Base-by-base conservation (phyloP, 345 rosid genomes). In the Rhodamnia rubescens region DNA sequence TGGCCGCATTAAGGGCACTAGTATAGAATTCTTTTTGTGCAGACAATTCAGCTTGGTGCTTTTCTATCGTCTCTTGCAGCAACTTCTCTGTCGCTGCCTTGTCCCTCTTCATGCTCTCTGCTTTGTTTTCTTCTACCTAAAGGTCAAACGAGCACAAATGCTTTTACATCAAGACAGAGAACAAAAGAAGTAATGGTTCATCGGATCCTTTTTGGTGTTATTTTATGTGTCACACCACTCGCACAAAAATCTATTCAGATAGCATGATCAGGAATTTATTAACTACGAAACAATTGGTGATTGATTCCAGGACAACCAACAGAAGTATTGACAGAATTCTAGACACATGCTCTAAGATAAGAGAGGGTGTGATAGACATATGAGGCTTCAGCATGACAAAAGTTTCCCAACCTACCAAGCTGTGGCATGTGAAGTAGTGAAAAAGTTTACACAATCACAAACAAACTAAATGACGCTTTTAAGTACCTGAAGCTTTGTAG, bases 61-160 rank as follows among this genome's bases (percentile, higher is more conserved):
- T 95, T 89, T 98, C 99, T 85, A 96, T 93, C 61, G 99, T 96
- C 91, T 98, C 99, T 91, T 98, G 98, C 85, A 98, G 92, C 92
- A 98, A 89, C 81, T 90, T 92, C 91, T 98, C 99, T 55, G 99
- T 95, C 44, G 98, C 96, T 88, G 94, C 86, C 92, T 98, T 98
- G 89, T 98, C 98, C 92, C 87, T 96, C 92, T 91, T 96, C 74
- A 95, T 92, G 89, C 98, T 94, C 90, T 96, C 99, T 84, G 93
- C 99, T 88, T 96, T 98, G 86, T 92, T 98, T 91, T 98, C 99
- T 91, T 98, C 99, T 83, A 93, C 96, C 99, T 98, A 89, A 80
- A 87, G 85, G 78, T 58, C 49, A 90, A 57, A 81, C 11, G 24
- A 49, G 61, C n/a, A 59, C 11, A 40, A 82, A 58, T 15, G 50